phyloP scores from a whole-genome alignment of 2,329 filamentous ascomycete species.

The Penicillium verrucosum region DNA sequence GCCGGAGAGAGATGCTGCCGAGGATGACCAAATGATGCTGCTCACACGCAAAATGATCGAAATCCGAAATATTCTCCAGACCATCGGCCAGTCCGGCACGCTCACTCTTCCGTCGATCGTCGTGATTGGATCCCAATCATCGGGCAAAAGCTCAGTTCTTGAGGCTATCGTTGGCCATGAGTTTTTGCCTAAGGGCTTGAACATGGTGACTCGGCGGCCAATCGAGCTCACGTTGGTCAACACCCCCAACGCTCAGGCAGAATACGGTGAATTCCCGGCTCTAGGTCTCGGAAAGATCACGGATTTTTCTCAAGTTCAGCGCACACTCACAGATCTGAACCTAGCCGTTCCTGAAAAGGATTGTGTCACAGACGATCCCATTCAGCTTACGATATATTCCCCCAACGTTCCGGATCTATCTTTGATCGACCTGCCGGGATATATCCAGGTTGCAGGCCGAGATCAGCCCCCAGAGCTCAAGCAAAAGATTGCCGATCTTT shows the following conservation, averaged over 20 bases:
- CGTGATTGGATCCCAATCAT: slow-evolving; percentile 98
- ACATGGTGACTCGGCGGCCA: slow-evolving; percentile 95
- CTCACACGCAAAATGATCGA: slow-evolving; percentile 99
- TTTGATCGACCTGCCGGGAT: slow-evolving; percentile 91
- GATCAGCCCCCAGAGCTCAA: slow-evolving; percentile 90
- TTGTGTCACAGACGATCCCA: slow-evolving; percentile 94
- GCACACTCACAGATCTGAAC: slow-evolving; percentile 91
- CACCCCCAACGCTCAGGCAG: slow-evolving; percentile 77
- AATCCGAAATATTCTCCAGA: slow-evolving; percentile 86
- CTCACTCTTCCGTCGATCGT: slow-evolving; percentile 93
- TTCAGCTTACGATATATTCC: slow-evolving; percentile 92
- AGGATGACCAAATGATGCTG: slow-evolving; percentile 99
- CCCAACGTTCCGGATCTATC: slow-evolving; percentile 93
- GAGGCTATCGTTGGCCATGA: slow-evolving; percentile 98
- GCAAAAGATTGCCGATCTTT: slow-evolving; percentile 91
- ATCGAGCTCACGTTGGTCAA: slow-evolving; percentile 97
- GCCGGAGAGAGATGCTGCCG: slow-evolving; percentile 63
- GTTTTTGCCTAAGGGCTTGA: slow-evolving; percentile 94
- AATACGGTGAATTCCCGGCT: slow-evolving; percentile 96
- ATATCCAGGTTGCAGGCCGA: slow-evolving; percentile 90
- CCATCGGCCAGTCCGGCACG: slow-evolving; percentile 84
- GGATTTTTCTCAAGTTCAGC: slow-evolving; percentile 79
- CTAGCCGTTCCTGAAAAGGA: slow-evolving; percentile 84
- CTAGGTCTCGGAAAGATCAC: slow-evolving; percentile 84
- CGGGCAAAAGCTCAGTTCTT: slow-evolving; percentile 93